phyloP scores from a whole-genome alignment of 2,329 filamentous ascomycete species.

The Talaromyces funiculosus region DNA sequence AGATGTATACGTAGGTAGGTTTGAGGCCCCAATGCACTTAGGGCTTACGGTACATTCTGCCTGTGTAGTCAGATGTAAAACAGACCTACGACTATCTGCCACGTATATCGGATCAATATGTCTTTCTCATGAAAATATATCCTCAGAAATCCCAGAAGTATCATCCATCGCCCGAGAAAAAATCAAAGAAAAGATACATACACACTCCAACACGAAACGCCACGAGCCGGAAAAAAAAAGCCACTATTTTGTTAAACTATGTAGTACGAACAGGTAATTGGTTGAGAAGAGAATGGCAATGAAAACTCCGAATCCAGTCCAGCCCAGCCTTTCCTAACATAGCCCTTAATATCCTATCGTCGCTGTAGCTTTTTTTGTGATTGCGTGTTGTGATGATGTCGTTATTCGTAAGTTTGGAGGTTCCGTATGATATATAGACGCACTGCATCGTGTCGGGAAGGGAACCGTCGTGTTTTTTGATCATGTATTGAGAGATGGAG shows the following conservation, averaged over 20 bases:
- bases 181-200: not conserved
- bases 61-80: not conserved
- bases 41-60: not conserved
- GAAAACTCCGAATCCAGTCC: not conserved
- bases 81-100: not conserved
- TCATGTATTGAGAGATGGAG: not conserved
- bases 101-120: too few relatives aligned
- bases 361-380: not conserved
- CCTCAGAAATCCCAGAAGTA: not conserved
- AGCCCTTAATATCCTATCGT: not conserved
- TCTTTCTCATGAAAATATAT: not conserved
- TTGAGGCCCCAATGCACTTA: not conserved
- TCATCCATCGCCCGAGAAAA: too few relatives aligned
- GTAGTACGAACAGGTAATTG: not conserved
- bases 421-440: not conserved
- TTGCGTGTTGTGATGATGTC: too few relatives aligned
- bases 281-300: not conserved
- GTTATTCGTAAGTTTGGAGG: slow-evolving; percentile 2
- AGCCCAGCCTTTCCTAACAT: not conserved
- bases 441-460: not conserved
- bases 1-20: too few relatives aligned
- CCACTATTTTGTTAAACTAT: not conserved
- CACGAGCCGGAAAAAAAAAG: not conserved
- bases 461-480: not conserved
- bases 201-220: not conserved